Evolutionary conservation across 495 filamentous ascomycete species (phyloP), one percentile per base, ranked within the genome.

Genomic region (Aspergillus diversus): DNA sequence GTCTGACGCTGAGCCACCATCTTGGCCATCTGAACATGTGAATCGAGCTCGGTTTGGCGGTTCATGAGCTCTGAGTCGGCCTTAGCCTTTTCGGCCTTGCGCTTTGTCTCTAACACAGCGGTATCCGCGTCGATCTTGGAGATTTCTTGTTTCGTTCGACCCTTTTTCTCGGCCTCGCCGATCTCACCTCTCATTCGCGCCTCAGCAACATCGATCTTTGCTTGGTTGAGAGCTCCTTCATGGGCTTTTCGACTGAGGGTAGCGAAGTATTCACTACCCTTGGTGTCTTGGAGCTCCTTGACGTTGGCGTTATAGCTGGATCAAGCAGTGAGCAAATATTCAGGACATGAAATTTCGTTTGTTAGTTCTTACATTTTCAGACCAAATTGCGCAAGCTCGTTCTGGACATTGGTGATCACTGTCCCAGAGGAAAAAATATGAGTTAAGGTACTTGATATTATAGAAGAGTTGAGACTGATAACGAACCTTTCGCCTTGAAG

Each of bases 71-170:
- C 85, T 49, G 90, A 89, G 72, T 93, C 91, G 52, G 91, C 91
- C 21, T 82, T 73, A 8, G 90, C 90, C 59, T 90, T 90, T 77
- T 93, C 90, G 52, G 87, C 86, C 66, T 92, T 91, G 60, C 91
- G 88, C 68, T 92, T 84, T 5, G 91, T 93, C 77, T 93, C 91
- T 55, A 89, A 84, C 5, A 93, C 90, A 2, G 91, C 90, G 27
- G 90, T 92, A 55, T 89, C 86, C 60, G 90, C 90, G 67, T 92
- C 84, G 67, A 95, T 93, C 75, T 90, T 92, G 58, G 89, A 88
- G 49, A 93, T 90, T 65, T 91, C 88, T 59, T 91, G 88, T 67
- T 91, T 90, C 55, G 90, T 88, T 68, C 88, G 82, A 59, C 91
- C 90, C 65, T 87, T 83, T 64, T 91, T 87, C 69, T 92, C 84